A percentile compares a stretch with the other conserved stretches of the same genome.
Conservation (phyloP, 2,329 filamentous ascomycete genomes). For the Venturia carpophila region DNA sequence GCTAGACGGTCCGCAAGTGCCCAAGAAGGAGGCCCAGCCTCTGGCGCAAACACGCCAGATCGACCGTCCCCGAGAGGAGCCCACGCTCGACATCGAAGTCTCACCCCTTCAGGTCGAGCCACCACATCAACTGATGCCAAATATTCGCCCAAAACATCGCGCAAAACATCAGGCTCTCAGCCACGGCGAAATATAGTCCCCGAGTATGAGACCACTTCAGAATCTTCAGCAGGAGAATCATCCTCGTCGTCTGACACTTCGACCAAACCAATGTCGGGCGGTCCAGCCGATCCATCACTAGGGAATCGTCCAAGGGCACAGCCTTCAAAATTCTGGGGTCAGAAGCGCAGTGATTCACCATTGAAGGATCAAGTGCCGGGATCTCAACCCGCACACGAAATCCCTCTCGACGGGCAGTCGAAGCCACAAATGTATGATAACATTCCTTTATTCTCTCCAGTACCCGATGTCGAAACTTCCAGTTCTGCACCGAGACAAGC, state of each 20-base stretch:
- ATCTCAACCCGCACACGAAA: background rate
- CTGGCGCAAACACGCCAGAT: background rate
- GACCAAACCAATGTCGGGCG: constrained; percentile 7
- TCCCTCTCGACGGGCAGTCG: background rate
- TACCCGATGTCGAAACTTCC: background rate
- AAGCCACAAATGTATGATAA: constrained; percentile 17
- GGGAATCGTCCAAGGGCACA: constrained; percentile 9
- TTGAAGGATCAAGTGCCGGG: constrained; percentile 9
- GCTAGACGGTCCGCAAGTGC: constrained; percentile 47
- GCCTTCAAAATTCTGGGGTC: constrained; percentile 12
- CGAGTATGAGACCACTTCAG: constrained; percentile 2
- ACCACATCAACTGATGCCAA: background rate
- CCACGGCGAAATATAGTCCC: background rate
- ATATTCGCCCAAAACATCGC: background rate
- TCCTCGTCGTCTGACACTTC: constrained; percentile 1
- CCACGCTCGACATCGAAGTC: constrained; percentile 18
- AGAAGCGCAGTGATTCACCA: constrained; percentile 7
- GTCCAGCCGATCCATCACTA: background rate
- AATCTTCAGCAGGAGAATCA: constrained; percentile 13
- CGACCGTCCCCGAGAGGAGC: constrained; percentile 8
- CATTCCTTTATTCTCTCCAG: background rate
- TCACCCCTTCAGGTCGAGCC: constrained; percentile 16
- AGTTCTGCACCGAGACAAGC: background rate
- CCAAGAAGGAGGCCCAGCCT: background rate
- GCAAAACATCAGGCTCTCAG: background rate